Evolutionary conservation across 176 grass and related monocot species (phyloP).

Genomic region (Oryza brachyantha): DNA sequence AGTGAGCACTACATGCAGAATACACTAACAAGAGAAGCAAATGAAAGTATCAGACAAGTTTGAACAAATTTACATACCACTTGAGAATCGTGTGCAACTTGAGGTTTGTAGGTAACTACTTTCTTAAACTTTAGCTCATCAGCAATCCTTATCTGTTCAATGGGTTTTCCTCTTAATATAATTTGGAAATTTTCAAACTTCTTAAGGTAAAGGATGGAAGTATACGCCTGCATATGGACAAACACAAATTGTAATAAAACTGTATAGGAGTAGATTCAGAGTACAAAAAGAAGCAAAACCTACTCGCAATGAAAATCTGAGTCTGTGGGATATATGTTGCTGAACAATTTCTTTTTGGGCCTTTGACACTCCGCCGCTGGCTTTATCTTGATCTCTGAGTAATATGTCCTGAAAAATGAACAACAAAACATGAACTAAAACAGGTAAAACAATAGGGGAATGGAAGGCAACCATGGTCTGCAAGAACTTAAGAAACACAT

Average conservation of each 20-base stretch:
- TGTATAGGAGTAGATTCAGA: conserved; percentile 14
- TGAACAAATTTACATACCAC: conserved; percentile 46
- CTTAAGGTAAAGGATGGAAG: conserved; percentile 85
- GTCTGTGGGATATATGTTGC: conserved; percentile 80
- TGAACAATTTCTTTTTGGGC: conserved; percentile 77
- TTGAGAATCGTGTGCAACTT: conserved; percentile 63
- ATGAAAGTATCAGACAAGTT: background rate
- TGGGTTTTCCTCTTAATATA: conserved; percentile 83
- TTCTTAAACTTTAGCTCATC: conserved; percentile 93
- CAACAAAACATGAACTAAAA: conserved; percentile 7
- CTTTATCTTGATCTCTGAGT: conserved; percentile 81
- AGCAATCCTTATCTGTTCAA: conserved; percentile 67
- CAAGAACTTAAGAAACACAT: background rate
- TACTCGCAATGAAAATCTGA: conserved; percentile 90
- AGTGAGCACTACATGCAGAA: background rate
- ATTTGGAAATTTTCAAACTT: conserved; percentile 84
- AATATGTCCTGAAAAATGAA: conserved; percentile 84
- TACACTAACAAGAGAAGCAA: conserved; percentile 22
- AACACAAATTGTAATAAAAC: conserved; percentile 22
- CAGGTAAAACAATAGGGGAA: background rate
- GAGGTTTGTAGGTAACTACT: conserved; percentile 87
- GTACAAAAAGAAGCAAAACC: conserved; percentile 33
- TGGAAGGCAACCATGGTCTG: background rate
- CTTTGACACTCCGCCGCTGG: conserved; percentile 48
- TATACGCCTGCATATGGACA: conserved; percentile 72